Conservation (phyloP, 306 rosid genomes). For the Spatholobus suberectus region DNA sequence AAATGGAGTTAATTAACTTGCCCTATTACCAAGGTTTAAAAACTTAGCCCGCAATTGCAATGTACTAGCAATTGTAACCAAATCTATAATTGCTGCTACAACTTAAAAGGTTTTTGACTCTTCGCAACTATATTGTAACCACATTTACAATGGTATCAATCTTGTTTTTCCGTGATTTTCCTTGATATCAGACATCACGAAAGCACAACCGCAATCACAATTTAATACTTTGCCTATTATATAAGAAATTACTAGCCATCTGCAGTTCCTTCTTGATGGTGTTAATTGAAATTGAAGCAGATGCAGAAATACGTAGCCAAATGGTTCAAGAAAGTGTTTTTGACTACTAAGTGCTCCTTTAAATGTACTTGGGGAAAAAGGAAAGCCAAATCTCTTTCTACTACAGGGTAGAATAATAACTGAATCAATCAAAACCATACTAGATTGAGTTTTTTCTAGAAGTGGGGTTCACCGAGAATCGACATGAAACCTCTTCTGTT, state of each 20-base stretch:
- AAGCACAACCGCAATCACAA: background rate
- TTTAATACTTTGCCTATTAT: background rate
- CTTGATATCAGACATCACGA: too few species aligned
- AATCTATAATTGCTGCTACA: background rate
- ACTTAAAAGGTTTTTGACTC: background rate
- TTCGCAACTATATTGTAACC: background rate
- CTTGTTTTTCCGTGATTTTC: background rate
- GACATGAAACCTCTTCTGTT: conserved; percentile 18
- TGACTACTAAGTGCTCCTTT: conserved; percentile 15
- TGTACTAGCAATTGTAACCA: background rate
- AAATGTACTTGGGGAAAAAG: conserved; percentile 17
- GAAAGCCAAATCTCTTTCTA: conserved; percentile 20
- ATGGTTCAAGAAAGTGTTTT: conserved; percentile 2
- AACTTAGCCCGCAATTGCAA: background rate
- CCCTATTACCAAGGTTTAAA: background rate
- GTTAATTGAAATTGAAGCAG: conserved; percentile 21
- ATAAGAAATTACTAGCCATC: background rate
- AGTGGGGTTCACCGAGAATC: conserved; percentile 30
- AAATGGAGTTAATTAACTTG: background rate
- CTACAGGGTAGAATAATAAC: conserved; percentile 8
- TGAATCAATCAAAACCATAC: conserved; percentile 19
- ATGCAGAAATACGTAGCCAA: background rate
- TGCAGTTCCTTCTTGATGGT: background rate
- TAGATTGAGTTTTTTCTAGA: conserved; percentile 26
- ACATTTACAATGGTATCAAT: background rate